These are phyloP conservation scores for Penicillium verhagenii DNA, from an alignment of 495 filamentous ascomycete genomes.

Conservation along the genomic window DNA sequence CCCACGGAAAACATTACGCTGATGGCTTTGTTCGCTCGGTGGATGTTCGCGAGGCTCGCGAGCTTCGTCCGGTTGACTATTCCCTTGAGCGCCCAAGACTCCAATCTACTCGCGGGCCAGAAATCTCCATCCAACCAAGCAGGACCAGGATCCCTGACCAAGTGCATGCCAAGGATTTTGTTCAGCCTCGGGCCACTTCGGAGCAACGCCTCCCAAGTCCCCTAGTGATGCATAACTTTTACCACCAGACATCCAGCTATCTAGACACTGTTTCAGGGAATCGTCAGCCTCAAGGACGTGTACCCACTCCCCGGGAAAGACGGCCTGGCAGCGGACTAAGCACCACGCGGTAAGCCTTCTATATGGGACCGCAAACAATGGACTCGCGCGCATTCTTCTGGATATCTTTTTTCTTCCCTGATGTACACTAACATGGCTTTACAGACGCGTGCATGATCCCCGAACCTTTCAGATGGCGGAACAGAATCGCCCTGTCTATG, in stretches of 20 bases:
- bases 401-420: background rate
- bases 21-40: constrained; percentile 41
- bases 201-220: constrained; percentile 15
- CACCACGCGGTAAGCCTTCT: constrained; percentile 22
- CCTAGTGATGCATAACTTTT: constrained; percentile 8
- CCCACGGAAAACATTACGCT: constrained; percentile 32
- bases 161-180: constrained; percentile 10
- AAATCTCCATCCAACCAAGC: background rate
- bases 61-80: constrained; percentile 25
- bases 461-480: constrained; percentile 21
- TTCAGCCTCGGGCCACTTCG: constrained; percentile 7
- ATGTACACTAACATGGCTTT: background rate
- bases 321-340: constrained; percentile 17
- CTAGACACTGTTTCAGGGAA: constrained; percentile 8
- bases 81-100: constrained; percentile 13
- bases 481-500: constrained; percentile 29
- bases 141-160: constrained; percentile 12
- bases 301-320: constrained; percentile 14
- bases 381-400: background rate
- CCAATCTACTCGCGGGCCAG: constrained; percentile 12
- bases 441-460: constrained; percentile 22
- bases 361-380: background rate
- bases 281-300: constrained; percentile 7
- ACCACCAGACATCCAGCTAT: constrained; percentile 11
- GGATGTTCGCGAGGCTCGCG: constrained; percentile 30